Base-by-base conservation (phyloP, 139 green algal species). In the Mesotaenium endlicherianum region DNA sequence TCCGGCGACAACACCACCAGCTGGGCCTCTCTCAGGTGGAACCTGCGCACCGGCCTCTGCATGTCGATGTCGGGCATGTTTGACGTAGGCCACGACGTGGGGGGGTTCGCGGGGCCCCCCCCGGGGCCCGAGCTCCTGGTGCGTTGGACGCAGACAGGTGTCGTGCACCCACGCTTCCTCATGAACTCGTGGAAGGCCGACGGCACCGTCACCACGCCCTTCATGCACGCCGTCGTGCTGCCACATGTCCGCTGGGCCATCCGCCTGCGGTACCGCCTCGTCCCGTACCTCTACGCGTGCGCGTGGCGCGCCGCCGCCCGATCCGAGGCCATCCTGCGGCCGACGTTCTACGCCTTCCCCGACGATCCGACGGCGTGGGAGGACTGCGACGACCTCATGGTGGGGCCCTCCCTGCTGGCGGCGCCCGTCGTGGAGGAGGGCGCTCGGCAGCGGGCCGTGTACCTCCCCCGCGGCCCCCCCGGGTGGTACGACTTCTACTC, bases 171-270 rank as follows among this genome's bases (percentile, higher is more conserved):
- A 1, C 79, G 79, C 40, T 85, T 79, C 41, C 30, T 85, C 30
- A 85, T 69, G 42, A 85, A 85, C 55, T 70, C 38, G 16, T 85
- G 79, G 79, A 85, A 85, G 53, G 36, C 64, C 3, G 79, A 85
- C 64, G 79, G 79, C 1, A 58, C 47, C 39, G 70, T 85, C 11
- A 85, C 79, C 31, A 81, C 67, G 38, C 79, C 79, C 16, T 85
- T 60, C 60, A 50, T 85, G 42, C 70, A 85, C 64, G 60, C 79
- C 53, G 26, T 31, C 1, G 50, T 80, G 41, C 20, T 69, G 34
- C 42, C 79, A 41, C 39, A 42, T 59, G 67, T 80, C 64, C 50
- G 79, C 39, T 85, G 41, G 64, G 71, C 79, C 20, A 60, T 85
- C 26, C 60, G 79, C 11, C 41, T 85, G 16, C 11, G 79, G 17